Base-by-base conservation (phyloP, 2,329 filamentous ascomycete species). In the Talaromyces verruculosus region DNA sequence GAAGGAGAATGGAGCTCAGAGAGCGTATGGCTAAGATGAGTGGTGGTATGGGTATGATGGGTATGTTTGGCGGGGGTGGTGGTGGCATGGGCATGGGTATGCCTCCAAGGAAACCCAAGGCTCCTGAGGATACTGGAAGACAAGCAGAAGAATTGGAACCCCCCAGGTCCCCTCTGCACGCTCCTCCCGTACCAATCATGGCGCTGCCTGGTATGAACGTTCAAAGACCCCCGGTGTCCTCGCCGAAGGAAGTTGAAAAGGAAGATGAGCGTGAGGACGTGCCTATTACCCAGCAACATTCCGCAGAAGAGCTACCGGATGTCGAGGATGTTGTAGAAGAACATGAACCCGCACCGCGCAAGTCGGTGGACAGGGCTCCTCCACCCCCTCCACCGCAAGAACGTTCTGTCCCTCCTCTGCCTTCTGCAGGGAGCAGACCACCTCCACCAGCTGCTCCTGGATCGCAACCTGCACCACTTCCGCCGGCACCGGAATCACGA, bases 11-110 rank as follows among this genome's bases (percentile, higher is more conserved):
- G 79, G 94, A 97, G 76, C 84, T 99, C 37, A 88, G 95, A 67
- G 93, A 95, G 68, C 88, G 95, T 72, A 99, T 99, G 92, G 95
- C 95, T 55, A 97, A 97, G 80, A 95, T 99, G 90, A 96, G 94
- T 71, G 94, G 94, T 64, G 94, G 94, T 25, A 97, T 97, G 92
- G 92, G 92, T 57, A 96, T 98, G 90, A 88, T 92, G 75, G 92
- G 92, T 72, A 95, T 98, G 88, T 96, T 96, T 77, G 92, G 91
- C 19, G 86, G 85, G 43, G 88, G 87, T 67, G 86, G 92, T 76
- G 47, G 47, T 51, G 47, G 47, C 25, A 17, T 51, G 22, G 47
- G 47, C 47, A 85, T 88, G 17, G 74, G 77, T 35, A 85, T 90
- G 80, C 81, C 84, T 67, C 68, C 81, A 15, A 82, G 82, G 69